Base-by-base conservation (phyloP, 768 basidiomycete species). In the Agrocybe praecox region DNA sequence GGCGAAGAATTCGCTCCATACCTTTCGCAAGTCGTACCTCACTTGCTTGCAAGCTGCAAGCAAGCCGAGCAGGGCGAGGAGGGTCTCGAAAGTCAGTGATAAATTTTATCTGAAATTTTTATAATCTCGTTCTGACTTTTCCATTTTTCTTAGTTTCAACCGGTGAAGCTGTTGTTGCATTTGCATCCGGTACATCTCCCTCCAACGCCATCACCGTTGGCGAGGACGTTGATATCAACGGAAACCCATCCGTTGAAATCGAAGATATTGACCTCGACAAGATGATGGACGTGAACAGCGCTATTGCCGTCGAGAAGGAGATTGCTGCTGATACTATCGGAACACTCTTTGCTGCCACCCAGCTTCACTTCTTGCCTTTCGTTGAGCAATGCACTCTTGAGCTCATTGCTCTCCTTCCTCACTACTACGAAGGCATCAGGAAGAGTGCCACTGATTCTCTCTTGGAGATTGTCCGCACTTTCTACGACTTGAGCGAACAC, bases 261-360 rank as follows among this genome's bases (percentile, higher is more conserved):
- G 92, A 93, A 57, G 90, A 94, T 51, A 71, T 92, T 45, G 92
- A 94, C 64, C 73, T 93, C 49, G 92, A 93, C 64, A 93, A 94
- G 73, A 80, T 93, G 73, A 83, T 94, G 67, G 92, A 94, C 59
- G 93, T 96, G 59, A 96, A 95, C 78, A 93, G 90, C 64, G 96
- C 95, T 19, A 89, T 98, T 62, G 96, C 96, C 43, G 94, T 98
- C 54, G 97, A 99, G 80, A 99, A 99, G 75, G 97, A 99, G 79
- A 97, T 98, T 58, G 96, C 97, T 19, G 94, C 94, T 22, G 96
- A 98, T 69, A 94, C 96, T 5, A 88, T 98, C 61, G 95, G 96
- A 58, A 89, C 90, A 33, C 74, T 99, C 59, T 98, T 98, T 69
- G 80, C 85, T 26, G 82, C 90, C 11, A 94, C 92, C 26, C 85